phyloP scores from a whole-genome alignment of 192 early-diverging fungal species.

The Coemansia pectinata region DNA sequence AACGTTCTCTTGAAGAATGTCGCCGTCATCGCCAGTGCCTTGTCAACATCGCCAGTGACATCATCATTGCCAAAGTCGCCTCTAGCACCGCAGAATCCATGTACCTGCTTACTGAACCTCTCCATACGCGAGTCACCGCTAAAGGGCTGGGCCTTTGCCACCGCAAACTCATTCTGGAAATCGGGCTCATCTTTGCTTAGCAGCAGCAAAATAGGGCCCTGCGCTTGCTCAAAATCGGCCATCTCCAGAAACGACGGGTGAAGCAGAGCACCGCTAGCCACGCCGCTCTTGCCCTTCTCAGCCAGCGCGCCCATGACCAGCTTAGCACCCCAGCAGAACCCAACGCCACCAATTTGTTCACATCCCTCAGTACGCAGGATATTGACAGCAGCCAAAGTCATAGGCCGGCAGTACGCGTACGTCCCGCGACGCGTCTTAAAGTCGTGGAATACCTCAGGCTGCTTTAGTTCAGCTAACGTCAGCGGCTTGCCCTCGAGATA shows the following conservation, averaged over 20 bases:
- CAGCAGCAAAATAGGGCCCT: conserved; percentile 58
- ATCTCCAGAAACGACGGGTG: conserved; percentile 60
- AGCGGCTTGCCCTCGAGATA: conserved; percentile 56
- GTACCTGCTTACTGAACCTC: conserved; percentile 41
- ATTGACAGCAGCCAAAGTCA: conserved; percentile 25
- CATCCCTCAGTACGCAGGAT: conserved; percentile 52
- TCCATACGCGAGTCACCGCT: conserved; percentile 42
- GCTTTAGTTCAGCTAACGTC: conserved; percentile 19
- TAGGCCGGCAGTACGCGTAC: conserved; percentile 12
- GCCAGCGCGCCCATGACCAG: conserved; percentile 53
- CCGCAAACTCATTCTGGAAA: conserved; percentile 1
- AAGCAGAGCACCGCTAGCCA: conserved; percentile 51
- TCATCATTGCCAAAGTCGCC: conserved; percentile 38
- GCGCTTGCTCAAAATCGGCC: conserved; percentile 56
- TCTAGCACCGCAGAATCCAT: conserved; percentile 49
- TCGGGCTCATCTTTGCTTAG: conserved; percentile 59
- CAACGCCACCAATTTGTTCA: conserved; percentile 55
- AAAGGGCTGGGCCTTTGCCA: conserved; percentile 36
- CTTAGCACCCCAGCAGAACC: conserved; percentile 72
- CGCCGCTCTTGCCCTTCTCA: conserved; percentile 32
- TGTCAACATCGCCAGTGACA: conserved; percentile 11
- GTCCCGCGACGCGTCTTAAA: conserved; percentile 24
- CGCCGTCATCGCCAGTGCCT: conserved; percentile 2
- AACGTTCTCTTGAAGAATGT: conserved; percentile 11
- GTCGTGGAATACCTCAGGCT: conserved; percentile 17